phyloP scores from a whole-genome alignment of 371 early-diverging fungal species.

The Syncephalastrum contaminatum region DNA sequence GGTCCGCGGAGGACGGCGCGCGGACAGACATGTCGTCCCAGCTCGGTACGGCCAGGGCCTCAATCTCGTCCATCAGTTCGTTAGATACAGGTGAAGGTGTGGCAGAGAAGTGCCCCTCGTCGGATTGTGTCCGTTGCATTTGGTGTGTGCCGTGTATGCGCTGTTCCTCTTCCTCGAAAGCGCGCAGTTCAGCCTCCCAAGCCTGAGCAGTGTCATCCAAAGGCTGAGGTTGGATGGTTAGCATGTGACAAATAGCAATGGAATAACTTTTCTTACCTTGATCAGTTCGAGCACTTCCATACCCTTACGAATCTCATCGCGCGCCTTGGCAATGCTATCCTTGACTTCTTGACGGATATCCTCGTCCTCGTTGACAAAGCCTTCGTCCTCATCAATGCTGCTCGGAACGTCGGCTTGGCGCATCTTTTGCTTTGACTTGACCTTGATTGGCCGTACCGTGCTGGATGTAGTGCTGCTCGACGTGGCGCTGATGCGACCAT shows the following conservation, averaged over 20 bases:
- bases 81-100: slow-evolving; percentile 25
- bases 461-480: not conserved
- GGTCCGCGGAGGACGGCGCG: too few relatives aligned
- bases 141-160: slow-evolving; percentile 20
- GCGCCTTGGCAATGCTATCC: slow-evolving; percentile 62
- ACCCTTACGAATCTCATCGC: slow-evolving; percentile 59
- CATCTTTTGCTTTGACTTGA: too few relatives aligned
- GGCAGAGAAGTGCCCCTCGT: slow-evolving; percentile 35
- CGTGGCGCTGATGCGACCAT: slow-evolving; percentile 1
- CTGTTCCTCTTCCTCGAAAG: slow-evolving; percentile 38
- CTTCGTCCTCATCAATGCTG: slow-evolving; percentile 26
- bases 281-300: slow-evolving; percentile 48
- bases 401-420: too few relatives aligned
- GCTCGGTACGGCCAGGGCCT: slow-evolving; percentile 30
- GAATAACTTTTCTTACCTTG: slow-evolving; percentile 24
- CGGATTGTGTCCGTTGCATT: slow-evolving; percentile 28
- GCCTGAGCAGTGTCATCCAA: slow-evolving; percentile 31
- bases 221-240: slow-evolving; percentile 18
- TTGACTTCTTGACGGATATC: slow-evolving; percentile 44
- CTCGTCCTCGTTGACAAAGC: slow-evolving; percentile 22
- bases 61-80: slow-evolving; percentile 33
- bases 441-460: not conserved
- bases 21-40: slow-evolving; percentile 18
- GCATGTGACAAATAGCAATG: too few relatives aligned
- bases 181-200: slow-evolving; percentile 45